These are phyloP conservation scores for Penicillium canescens DNA, from an alignment of 495 filamentous ascomycete genomes.

Conservation along the genomic window DNA sequence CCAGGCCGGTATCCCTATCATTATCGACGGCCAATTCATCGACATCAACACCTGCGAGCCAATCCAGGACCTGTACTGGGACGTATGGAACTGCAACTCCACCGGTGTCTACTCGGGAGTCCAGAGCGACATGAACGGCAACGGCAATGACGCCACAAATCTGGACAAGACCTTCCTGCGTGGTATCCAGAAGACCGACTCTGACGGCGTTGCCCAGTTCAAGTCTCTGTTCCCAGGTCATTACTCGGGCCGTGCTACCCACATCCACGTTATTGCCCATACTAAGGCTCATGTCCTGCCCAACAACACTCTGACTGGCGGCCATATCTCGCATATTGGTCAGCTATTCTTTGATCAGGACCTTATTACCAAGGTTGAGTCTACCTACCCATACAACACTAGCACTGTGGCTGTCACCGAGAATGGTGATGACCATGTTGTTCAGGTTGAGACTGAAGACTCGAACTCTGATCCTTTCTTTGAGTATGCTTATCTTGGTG, in stretches of 20 bases:
- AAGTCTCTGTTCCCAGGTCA: conserved; percentile 55
- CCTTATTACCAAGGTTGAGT: conserved; percentile 46
- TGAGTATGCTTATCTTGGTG: conserved; percentile 57
- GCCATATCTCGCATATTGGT: conserved; percentile 54
- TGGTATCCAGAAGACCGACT: conserved; percentile 50
- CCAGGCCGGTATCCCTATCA: conserved; percentile 47
- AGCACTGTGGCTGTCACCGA: conserved; percentile 46
- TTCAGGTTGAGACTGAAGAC: conserved; percentile 45
- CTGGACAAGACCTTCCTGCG: conserved; percentile 51
- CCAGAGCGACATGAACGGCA: conserved; percentile 17
- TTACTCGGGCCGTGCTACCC: conserved; percentile 50
- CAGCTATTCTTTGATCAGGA: conserved; percentile 61
- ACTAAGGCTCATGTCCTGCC: conserved; percentile 36
- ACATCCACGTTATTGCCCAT: conserved; percentile 51
- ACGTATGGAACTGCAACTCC: conserved; percentile 58
- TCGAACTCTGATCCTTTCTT: conserved; percentile 55
- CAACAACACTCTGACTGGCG: conserved; percentile 53
- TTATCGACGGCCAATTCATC: conserved; percentile 56
- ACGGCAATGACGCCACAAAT: conserved; percentile 30
- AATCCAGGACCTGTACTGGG: conserved; percentile 46
- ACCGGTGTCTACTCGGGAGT: conserved; percentile 53
- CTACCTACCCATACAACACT: conserved; percentile 53
- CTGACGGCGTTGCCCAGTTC: conserved; percentile 49
- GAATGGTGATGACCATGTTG: conserved; percentile 53
- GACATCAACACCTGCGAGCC: conserved; percentile 54